These are phyloP conservation scores for Acanthamoeba comandoni DNA, from an alignment of 208 protist species.

Conservation along the genomic window DNA sequence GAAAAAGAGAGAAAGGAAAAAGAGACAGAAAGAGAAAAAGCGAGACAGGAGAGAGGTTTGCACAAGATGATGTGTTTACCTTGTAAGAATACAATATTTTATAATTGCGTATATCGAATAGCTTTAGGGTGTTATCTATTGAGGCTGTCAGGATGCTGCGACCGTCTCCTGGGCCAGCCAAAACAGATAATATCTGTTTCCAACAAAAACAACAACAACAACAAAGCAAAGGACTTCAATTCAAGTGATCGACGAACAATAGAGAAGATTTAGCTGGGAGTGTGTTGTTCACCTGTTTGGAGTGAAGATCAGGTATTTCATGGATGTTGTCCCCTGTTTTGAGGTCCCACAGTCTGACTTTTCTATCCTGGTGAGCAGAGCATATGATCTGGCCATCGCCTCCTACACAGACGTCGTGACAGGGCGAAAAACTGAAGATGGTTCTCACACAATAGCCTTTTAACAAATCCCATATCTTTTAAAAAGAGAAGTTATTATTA, in stretches of 20 bases:
- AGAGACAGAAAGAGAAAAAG: not conserved
- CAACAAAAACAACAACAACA: not conserved
- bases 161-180: not conserved
- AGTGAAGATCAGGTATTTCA: constrained; percentile 26
- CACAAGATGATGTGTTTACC: constrained; percentile 16
- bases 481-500: not conserved
- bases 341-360: constrained; percentile 37
- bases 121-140: constrained; percentile 46
- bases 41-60: not conserved
- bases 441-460: constrained; percentile 62
- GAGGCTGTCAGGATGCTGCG: not conserved
- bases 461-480: constrained; percentile 34
- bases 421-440: constrained; percentile 35
- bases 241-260: not conserved
- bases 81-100: constrained; percentile 5
- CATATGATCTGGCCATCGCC: constrained; percentile 20
- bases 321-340: constrained; percentile 1
- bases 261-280: too few species aligned
- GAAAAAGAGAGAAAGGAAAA: not conserved
- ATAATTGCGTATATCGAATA: constrained; percentile 38
- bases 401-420: not conserved
- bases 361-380: constrained; percentile 12
- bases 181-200: not conserved
- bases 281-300: constrained; percentile 40
- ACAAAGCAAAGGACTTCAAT: not conserved